Base-by-base conservation (phyloP, 2,329 filamentous ascomycete genomes). In the Fusarium keratoplasticum region DNA sequence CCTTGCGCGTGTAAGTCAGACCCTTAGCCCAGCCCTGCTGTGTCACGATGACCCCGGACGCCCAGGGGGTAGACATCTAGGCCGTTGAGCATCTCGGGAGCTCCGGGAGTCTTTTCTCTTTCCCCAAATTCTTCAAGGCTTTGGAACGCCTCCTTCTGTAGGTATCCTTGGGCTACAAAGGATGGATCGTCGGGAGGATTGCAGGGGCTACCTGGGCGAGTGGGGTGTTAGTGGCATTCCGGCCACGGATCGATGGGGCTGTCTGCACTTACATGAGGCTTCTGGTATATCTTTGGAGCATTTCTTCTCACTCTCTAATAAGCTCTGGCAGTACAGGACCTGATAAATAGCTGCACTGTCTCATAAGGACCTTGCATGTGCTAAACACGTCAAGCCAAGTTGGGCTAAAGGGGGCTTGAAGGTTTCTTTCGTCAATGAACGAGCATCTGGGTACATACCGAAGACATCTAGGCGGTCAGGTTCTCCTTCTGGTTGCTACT, bases 221-320 rank as follows among this genome's bases (percentile, higher is more conserved):
- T 18, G 31, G 31, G n/a, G 29, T 18, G 14, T 57, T 13, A 22
- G 54, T 35, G 16, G 22, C 8, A 18, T 18, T 22, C 14, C 2
- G 5, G 31, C 8, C 8, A 18, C 3, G 10, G 9, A 16, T 35
- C n/a, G 14, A 57, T 11, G 31, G 31, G 54, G 4, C 3, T 25
- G 8, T 16, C 20, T 11, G 10, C 16, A 57, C 54, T 57, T 57
- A 57, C 54, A 25, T 6, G n/a, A 36, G 10, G 29, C 14, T 22
- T 57, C 31, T 18, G 6, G 54, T 10, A 9, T 11, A 33, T 57
- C 16, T 22, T 57, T 6, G 9, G 11, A 5, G 33, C 16, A 7
- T 18, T 3, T 11, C 2, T 13, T 20, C 6, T 20, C 14, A 36
- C 3, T 6, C 2, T 7, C 2, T 7, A 11, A 6, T 6, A 2